A percentile compares a stretch with the other conserved stretches of the same genome.
Evolutionary conservation across 768 basidiomycete genomes (phyloP).

Genomic region (Sutorius australiensis): DNA sequence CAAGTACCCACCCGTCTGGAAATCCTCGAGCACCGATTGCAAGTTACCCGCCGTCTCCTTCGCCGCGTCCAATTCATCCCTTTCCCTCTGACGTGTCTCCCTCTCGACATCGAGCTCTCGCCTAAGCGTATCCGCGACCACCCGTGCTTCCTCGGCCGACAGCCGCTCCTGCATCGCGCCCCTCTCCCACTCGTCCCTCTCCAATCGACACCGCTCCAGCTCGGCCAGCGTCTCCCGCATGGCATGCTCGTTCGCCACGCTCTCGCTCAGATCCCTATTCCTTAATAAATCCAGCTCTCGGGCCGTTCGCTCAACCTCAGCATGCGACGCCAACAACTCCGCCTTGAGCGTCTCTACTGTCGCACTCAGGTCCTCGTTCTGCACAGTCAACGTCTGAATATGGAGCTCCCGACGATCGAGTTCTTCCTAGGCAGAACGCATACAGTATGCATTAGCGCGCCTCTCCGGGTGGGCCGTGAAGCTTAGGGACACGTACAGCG

Average conservation of each 20-base stretch:
- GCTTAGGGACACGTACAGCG: constrained; percentile 59
- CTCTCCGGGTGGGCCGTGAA: not conserved
- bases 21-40: constrained; percentile 92
- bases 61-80: constrained; percentile 58
- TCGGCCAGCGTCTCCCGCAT: constrained; percentile 81
- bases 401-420: constrained; percentile 88
- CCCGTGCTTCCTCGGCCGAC: constrained; percentile 63
- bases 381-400: constrained; percentile 70
- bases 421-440: constrained; percentile 72
- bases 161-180: constrained; percentile 64
- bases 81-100: constrained; percentile 54
- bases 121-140: constrained; percentile 50
- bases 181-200: constrained; percentile 71
- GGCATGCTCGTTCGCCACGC: constrained; percentile 67
- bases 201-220: constrained; percentile 79
- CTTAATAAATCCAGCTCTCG: constrained; percentile 68
- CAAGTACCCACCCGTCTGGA: constrained; percentile 68
- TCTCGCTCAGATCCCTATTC: constrained; percentile 64
- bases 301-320: constrained; percentile 69
- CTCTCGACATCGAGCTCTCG: constrained; percentile 66
- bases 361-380: constrained; percentile 67
- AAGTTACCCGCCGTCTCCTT: constrained; percentile 76
- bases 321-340: constrained; percentile 74
- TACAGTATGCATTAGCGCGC: not conserved
- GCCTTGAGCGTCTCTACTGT: constrained; percentile 77